These are phyloP conservation scores for Talaromyces pinophilus DNA, from an alignment of 2,329 filamentous ascomycete genomes.

Conservation along the genomic window DNA sequence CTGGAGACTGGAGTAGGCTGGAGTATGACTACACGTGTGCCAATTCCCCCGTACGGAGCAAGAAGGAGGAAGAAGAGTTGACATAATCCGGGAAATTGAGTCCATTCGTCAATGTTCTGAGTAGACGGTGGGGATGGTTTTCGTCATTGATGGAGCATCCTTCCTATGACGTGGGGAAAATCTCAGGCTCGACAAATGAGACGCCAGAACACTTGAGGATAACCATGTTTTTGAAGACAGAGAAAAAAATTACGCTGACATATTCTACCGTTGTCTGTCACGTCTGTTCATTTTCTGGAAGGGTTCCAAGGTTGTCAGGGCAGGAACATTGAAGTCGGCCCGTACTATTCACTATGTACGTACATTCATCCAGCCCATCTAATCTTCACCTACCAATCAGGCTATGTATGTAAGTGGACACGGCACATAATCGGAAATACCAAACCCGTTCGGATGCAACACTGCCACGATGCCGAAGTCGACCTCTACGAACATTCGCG, in stretches of 20 bases:
- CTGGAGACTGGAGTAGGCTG: background rate
- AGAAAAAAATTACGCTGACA: background rate
- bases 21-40: background rate
- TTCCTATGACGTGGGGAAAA: background rate
- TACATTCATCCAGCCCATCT: background rate
- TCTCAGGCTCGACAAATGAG: background rate
- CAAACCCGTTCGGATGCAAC: background rate
- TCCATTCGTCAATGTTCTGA: background rate
- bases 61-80: background rate
- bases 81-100: background rate
- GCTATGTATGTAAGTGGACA: background rate
- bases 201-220: background rate
- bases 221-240: background rate
- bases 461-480: background rate
- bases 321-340: background rate
- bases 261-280: background rate
- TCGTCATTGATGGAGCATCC: slow-evolving; percentile 4
- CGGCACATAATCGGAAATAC: background rate
- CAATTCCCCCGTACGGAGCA: background rate
- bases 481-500: background rate
- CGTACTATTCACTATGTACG: background rate
- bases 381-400: background rate
- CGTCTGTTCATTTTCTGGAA: background rate
- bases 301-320: background rate
- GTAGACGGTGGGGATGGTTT: background rate